These are phyloP conservation scores for Peniophora sp. DNA, from an alignment of 1,284 basidiomycete genomes.

Conservation along the genomic window DNA sequence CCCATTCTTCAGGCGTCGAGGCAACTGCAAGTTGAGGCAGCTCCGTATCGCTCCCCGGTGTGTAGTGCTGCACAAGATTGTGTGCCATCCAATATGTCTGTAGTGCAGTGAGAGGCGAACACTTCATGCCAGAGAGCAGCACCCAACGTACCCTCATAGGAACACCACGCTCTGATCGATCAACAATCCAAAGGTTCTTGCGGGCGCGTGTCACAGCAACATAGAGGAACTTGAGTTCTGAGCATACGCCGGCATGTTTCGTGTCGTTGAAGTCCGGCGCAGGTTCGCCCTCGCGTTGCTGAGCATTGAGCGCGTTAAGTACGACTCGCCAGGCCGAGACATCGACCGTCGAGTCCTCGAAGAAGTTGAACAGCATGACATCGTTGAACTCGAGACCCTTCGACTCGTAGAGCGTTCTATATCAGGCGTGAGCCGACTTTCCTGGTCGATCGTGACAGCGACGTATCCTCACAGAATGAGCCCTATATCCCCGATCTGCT, in stretches of 20 bases:
- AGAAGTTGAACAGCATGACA: conserved; percentile 49
- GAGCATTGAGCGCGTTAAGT: conserved; percentile 32
- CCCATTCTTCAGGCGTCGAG: conserved; percentile 49
- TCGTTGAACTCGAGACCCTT: conserved; percentile 74
- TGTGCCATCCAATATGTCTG: conserved; percentile 42
- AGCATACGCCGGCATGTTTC: conserved; percentile 32
- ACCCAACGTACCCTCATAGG: conserved; percentile 44
- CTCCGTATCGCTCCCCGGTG: conserved; percentile 25
- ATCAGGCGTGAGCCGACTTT: neutral
- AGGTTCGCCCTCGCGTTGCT: conserved; percentile 11
- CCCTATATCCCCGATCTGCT: conserved; percentile 52
- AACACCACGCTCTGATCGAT: conserved; percentile 46
- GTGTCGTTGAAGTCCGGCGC: conserved; percentile 45
- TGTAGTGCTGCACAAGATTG: conserved; percentile 33
- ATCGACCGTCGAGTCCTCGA: conserved; percentile 21
- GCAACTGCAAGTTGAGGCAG: conserved; percentile 40
- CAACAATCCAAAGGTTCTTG: conserved; percentile 61
- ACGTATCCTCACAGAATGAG: conserved; percentile 45
- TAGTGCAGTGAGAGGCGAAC: no score
- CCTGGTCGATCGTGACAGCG: neutral
- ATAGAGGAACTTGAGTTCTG: conserved; percentile 58
- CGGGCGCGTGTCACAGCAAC: conserved; percentile 65
- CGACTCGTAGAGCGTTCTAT: conserved; percentile 64
- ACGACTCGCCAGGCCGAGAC: conserved; percentile 48
- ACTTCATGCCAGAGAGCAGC: neutral